Base-by-base conservation (phyloP, 495 filamentous ascomycete species). In the Annulohypoxylon maeteangense region DNA sequence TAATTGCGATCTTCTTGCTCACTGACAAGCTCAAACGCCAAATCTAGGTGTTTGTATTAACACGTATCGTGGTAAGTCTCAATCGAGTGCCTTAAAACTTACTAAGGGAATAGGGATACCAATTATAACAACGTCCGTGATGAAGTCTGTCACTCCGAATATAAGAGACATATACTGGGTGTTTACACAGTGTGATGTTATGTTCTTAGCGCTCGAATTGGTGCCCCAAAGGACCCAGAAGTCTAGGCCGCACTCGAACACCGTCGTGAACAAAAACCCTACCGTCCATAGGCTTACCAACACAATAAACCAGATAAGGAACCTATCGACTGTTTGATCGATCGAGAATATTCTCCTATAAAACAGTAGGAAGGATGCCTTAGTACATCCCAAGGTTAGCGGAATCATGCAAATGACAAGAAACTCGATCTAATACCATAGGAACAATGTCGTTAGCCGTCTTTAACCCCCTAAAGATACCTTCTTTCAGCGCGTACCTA, bases 321-420 rank as follows among this genome's bases (percentile, higher is more conserved):
- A 44, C 11, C 16, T 29, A 38, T 71, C 68, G 4, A 56, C 73
- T 18, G 5, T 51, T 16, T 3, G 38, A 11, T 58, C 40, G 12
- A 68, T 44, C 1, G 64, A 65, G 60, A 78, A 78, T 66, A 79
- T 75, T 4, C 78, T 67, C 20, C 34, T 18, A 36, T 79, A 79
- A 51, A 79, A 79, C 25, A 78, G 68, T 0, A 79, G 47, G 5
- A 78, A 74, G 62, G 75, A 75, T 7, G 50, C 23, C 55, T 79
- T 79, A 20, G 61, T 68, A 32, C 60, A 78, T 7, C 68, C 77
- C 1, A 79, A 40, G 7, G 74, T 62, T 1, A 79, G 3, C 0
- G 74, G 74, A 2, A 79, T 64, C 61, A 79, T 62, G 1, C 68
- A 36, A 7, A 51, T 56, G 18, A 63, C 58, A 6, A 63, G 40